Percentiles rank a stretch among this genome's conserved stretches.
Evolutionary conservation across 2,329 filamentous ascomycete species (phyloP).

Genomic region (Diplodia scrobiculata): DNA sequence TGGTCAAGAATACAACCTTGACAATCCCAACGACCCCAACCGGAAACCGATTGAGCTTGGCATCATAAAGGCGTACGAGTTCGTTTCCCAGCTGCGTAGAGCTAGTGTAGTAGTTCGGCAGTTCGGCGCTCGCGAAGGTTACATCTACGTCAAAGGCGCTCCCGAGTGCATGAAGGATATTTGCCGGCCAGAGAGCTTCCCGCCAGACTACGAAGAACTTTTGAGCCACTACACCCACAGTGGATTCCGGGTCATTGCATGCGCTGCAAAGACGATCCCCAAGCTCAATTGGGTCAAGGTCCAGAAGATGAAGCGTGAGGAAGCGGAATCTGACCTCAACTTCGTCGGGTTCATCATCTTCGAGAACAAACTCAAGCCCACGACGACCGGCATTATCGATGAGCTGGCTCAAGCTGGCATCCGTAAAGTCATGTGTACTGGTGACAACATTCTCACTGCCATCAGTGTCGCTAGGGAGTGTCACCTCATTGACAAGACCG

Average conservation of each 20-base stretch:
- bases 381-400: constrained; percentile 75
- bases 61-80: constrained; percentile 89
- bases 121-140: constrained; percentile 79
- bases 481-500: constrained; percentile 73
- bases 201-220: constrained; percentile 84
- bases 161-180: constrained; percentile 97
- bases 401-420: constrained; percentile 84
- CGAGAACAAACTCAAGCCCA: constrained; percentile 95
- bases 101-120: constrained; percentile 90
- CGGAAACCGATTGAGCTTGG: constrained; percentile 75
- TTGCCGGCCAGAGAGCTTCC: constrained; percentile 80
- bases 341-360: constrained; percentile 98
- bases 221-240: constrained; percentile 90
- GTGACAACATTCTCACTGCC: constrained; percentile 95
- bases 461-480: constrained; percentile 95
- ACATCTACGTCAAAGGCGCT: constrained; percentile 93
- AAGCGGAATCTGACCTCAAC: constrained; percentile 79
- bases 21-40: constrained; percentile 51
- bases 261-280: constrained; percentile 82
- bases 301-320: constrained; percentile 85
- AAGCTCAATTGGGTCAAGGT: constrained; percentile 92
- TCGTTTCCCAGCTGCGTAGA: constrained; percentile 86
- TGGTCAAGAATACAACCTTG: constrained; percentile 59
- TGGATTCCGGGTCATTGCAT: constrained; percentile 94
- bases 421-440: constrained; percentile 91